Conservation (phyloP, 257 asterid species). For the Plantago major region DNA sequence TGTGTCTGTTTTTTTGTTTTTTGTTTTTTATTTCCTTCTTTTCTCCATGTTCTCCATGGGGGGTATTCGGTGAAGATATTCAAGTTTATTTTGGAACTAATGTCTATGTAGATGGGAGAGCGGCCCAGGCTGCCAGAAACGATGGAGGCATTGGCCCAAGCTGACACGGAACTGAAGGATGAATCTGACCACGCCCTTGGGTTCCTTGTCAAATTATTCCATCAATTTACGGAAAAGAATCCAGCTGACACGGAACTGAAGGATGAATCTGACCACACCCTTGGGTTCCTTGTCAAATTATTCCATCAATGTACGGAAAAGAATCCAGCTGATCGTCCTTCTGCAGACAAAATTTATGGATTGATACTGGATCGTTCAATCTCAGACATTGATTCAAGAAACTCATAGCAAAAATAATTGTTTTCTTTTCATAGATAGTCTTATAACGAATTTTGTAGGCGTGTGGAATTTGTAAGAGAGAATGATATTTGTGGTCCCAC, state of each 20-base stretch:
- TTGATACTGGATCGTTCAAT: constrained; percentile 34
- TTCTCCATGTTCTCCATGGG: no score
- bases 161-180: no score
- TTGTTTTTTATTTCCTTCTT: background rate
- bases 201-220: no score
- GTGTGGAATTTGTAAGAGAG: constrained; percentile 20
- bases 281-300: constrained; percentile 41
- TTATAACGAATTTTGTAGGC: constrained; percentile 34
- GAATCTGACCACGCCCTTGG: no score
- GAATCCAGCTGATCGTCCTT: no score
- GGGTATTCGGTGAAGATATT: background rate
- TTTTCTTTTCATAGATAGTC: constrained; percentile 1
- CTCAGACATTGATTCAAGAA: constrained; percentile 26
- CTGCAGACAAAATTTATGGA: constrained; percentile 45
- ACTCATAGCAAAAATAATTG: constrained; percentile 27
- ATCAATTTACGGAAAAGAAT: no score
- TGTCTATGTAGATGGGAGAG: constrained; percentile 36
- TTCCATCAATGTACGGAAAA: no score
- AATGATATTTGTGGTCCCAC: no score
- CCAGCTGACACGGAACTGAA: no score
- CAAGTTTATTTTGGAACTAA: no score
- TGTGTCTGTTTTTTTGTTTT: no score
- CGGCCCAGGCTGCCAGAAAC: constrained; percentile 38
- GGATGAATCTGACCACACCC: constrained; percentile 20
- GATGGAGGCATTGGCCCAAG: constrained; percentile 31